These are phyloP conservation scores for Begonia loranthoides DNA, from an alignment of 306 rosid species.

Conservation along the genomic window DNA sequence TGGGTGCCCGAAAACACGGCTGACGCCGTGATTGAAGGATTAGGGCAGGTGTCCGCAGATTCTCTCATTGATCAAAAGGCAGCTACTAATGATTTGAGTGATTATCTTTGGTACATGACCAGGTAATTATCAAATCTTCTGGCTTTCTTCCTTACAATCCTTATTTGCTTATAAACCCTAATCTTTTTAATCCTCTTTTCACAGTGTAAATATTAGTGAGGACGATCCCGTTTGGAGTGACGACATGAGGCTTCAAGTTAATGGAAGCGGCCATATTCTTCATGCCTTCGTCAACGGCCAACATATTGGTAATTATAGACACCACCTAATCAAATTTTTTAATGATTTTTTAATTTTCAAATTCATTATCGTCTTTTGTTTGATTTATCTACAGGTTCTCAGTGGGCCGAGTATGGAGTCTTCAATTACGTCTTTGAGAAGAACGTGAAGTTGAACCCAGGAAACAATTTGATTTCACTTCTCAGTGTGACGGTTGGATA, in stretches of 20 bases:
- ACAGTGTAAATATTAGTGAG: constrained; percentile 17
- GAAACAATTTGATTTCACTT: constrained; percentile 28
- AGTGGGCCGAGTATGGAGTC: constrained; percentile 27
- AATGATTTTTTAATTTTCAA: neutral
- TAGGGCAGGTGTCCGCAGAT: constrained; percentile 8
- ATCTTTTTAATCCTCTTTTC: neutral
- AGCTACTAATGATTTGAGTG: constrained; percentile 27
- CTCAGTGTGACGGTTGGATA: constrained; percentile 39
- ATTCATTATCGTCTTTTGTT: neutral
- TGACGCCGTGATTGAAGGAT: constrained; percentile 10
- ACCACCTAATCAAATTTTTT: neutral
- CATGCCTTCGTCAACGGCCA: constrained; percentile 37
- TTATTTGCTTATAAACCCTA: neutral
- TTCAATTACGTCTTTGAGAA: constrained; percentile 20
- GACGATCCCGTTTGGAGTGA: constrained; percentile 34
- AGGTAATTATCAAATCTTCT: constrained; percentile 14
- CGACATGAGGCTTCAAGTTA: constrained; percentile 22
- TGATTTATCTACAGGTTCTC: constrained; percentile 16
- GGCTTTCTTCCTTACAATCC: no score
- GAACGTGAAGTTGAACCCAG: constrained; percentile 18
- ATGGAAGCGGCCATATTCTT: constrained; percentile 32
- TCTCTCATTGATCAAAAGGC: constrained; percentile 32
- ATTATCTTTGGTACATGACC: constrained; percentile 51
- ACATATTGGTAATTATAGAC: constrained; percentile 21
- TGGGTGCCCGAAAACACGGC: constrained; percentile 41